Percentiles rank a stretch among this genome's conserved stretches.
Evolutionary conservation across 2,329 filamentous ascomycete genomes (phyloP).

Genomic region (Pyrenophora seminiperda): DNA sequence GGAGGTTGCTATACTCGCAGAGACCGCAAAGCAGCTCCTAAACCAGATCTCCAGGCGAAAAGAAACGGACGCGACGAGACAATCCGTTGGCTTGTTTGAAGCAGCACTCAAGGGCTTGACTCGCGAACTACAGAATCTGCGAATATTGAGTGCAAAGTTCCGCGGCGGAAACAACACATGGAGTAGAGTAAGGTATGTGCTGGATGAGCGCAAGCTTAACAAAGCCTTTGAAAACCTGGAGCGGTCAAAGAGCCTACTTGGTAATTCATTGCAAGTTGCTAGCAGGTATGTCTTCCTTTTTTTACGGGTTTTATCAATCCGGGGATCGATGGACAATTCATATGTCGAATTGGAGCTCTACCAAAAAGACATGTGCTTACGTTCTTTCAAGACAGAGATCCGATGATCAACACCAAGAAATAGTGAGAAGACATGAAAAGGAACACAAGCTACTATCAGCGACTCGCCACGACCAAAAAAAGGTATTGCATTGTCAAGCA

Average conservation of each 20-base stretch:
- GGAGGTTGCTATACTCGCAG: slow-evolving; percentile 4
- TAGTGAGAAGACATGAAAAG: neutral
- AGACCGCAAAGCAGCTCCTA: slow-evolving; percentile 1
- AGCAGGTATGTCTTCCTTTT: slow-evolving; percentile 3
- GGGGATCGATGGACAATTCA: too few species aligned
- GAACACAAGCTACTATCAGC: neutral
- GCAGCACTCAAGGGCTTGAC: slow-evolving; percentile 3
- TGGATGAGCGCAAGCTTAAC: slow-evolving; percentile 10
- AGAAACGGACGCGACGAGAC: neutral
- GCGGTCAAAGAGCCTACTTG: slow-evolving; percentile 8
- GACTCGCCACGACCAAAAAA: neutral
- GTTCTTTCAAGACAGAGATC: neutral
- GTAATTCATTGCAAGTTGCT: slow-evolving; percentile 8
- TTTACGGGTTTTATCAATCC: too few species aligned
- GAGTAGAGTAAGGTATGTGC: slow-evolving; percentile 13
- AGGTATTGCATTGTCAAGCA: neutral
- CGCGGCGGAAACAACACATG: slow-evolving; percentile 11
- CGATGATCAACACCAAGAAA: neutral
- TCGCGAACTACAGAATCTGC: slow-evolving; percentile 13
- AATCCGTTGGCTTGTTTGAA: neutral
- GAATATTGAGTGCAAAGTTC: slow-evolving; percentile 1
- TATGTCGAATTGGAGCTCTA: too few species aligned
- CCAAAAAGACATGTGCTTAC: neutral
- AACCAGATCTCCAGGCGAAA: neutral
- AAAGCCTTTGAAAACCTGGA: slow-evolving; percentile 13